These are phyloP conservation scores for Talaromyces sp. DNA, from an alignment of 2,329 filamentous ascomycete species.

Conservation along the genomic window DNA sequence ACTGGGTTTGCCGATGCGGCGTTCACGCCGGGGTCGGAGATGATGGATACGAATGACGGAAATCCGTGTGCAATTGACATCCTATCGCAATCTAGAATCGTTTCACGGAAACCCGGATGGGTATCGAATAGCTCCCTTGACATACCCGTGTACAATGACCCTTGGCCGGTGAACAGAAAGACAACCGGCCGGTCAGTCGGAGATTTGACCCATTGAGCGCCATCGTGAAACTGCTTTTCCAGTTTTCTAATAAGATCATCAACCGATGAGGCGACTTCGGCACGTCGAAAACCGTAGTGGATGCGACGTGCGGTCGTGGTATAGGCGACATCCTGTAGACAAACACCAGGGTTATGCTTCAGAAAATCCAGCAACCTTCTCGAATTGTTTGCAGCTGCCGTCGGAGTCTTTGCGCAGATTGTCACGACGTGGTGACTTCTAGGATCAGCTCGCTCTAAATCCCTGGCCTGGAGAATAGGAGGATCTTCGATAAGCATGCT, in stretches of 20 bases:
- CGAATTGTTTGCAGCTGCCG: constrained; percentile 47
- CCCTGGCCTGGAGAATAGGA: constrained; percentile 35
- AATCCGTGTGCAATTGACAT: not conserved
- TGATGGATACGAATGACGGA: not conserved
- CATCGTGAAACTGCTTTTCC: constrained; percentile 17
- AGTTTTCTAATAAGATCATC: constrained; percentile 14
- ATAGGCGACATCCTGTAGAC: constrained; percentile 54
- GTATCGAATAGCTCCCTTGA: constrained; percentile 28
- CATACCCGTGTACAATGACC: constrained; percentile 29
- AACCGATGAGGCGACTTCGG: constrained; percentile 16
- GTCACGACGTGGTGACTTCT: constrained; percentile 51
- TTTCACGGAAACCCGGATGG: constrained; percentile 4
- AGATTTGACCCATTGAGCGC: not conserved
- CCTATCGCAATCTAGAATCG: not conserved
- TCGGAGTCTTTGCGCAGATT: constrained; percentile 49
- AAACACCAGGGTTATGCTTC: constrained; percentile 43
- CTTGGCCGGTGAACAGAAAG: constrained; percentile 33
- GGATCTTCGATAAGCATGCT: constrained; percentile 54
- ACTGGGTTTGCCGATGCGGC: not conserved
- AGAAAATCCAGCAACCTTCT: constrained; percentile 50
- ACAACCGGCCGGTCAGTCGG: constrained; percentile 2
- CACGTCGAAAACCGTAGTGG: constrained; percentile 44
- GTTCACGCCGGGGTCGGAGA: not conserved
- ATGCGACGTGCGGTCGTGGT: constrained; percentile 59
- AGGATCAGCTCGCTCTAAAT: too few species aligned